Evolutionary conservation across 2,329 filamentous ascomycete genomes (phyloP), one percentile per base, ranked within the genome.

Genomic region (Cadophora sp.): DNA sequence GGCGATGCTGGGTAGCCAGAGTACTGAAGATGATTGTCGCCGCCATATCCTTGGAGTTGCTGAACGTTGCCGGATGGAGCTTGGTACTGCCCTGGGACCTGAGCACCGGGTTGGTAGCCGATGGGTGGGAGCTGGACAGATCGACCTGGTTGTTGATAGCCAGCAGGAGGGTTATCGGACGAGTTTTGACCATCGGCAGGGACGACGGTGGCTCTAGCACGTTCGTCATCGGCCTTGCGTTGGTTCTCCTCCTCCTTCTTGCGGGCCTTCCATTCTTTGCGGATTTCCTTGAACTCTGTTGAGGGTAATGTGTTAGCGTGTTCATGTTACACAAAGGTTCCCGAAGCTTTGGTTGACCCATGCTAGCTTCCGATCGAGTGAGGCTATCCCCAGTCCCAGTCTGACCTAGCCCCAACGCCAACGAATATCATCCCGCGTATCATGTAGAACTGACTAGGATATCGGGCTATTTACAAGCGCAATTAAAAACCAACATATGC

Each of bases 231-330:
- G 14, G 91, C 91, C 83, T 97, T 97, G 76, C 94, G 92, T 74
- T 89, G 86, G 61, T 90, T 90, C 72, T 98, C 95, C 75, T 98
- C 95, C 79, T 98, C 96, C 92, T 99, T 99, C 88, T 98, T 98
- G 76, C 96, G 93, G 47, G 93, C 92, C 83, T 98, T 99, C 96
- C 96, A 99, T 78, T 98, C 95, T 78, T 98, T 98, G 71, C 96
- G 92, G 68, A 98, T 97, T 77, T 99, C 96, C 79, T 99, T 99
- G 83, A 99, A 98, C 80, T 98, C 96, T 98, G 77, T 72, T 75
- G 68, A 66, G 69, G 65, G 65, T 68, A 71, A 73, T 70, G 68
- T 64, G 68, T 74, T 73, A 72, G 71, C 62, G 68, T 69, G 50
- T 47, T 66, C 69, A 69, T 58, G 73, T 74, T 73, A 73, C 72